Conservation (phyloP, 192 early-diverging fungal genomes). For the Podila minutissima region DNA sequence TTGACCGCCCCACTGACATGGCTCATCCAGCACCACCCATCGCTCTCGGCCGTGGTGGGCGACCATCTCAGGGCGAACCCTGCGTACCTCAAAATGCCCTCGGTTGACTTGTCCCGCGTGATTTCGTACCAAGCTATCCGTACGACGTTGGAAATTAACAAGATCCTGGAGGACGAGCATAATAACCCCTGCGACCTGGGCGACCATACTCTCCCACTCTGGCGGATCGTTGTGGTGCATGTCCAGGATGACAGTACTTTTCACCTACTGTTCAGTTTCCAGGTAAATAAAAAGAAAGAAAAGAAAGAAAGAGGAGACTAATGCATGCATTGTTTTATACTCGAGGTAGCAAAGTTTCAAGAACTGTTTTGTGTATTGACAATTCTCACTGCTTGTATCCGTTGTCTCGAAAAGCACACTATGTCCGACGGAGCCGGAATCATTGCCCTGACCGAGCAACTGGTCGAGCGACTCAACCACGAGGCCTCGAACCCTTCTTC, state of each 20-base stretch:
- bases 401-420: neutral
- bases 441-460: slow-evolving; percentile 20
- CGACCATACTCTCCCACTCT: slow-evolving; percentile 17
- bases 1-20: slow-evolving; percentile 22
- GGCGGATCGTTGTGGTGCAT: slow-evolving; percentile 24
- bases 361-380: too few species aligned
- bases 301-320: too few species aligned
- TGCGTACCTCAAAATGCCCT: slow-evolving; percentile 25
- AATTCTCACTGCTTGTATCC: too few species aligned
- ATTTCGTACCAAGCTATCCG: slow-evolving; percentile 8
- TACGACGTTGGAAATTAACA: neutral
- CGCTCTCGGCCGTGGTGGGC: slow-evolving; percentile 29
- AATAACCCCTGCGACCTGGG: neutral
- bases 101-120: slow-evolving; percentile 13
- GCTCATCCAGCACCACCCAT: slow-evolving; percentile 27
- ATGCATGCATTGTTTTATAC: too few species aligned
- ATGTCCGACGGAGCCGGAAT: slow-evolving; percentile 18
- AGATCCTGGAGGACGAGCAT: slow-evolving; percentile 27
- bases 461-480: slow-evolving; percentile 28
- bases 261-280: slow-evolving; percentile 13
- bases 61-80: slow-evolving; percentile 20
- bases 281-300: neutral
- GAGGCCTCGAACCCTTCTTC: neutral
- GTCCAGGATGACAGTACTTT: slow-evolving; percentile 28
- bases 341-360: too few species aligned